Base-by-base conservation (phyloP, 2,329 filamentous ascomycete genomes). In the Gaeumannomyces sp. region DNA sequence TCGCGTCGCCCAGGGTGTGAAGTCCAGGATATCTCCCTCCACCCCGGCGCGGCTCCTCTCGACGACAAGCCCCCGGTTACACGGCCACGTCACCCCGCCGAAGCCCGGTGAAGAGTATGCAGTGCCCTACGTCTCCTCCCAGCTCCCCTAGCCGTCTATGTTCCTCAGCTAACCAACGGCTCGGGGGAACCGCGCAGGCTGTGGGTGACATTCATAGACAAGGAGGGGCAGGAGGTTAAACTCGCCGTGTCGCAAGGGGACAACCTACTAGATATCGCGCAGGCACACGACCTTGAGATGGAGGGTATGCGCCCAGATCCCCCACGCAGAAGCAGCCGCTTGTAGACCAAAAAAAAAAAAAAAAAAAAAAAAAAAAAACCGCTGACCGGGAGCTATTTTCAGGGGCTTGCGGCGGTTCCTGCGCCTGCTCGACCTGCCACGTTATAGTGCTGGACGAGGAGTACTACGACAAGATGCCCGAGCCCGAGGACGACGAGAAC, bases 281-380 rank as follows among this genome's bases (percentile, higher is more conserved):
- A 97, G 76, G 92, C 90, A 60, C 86, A 98, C 76, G 94, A 98
- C 73, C 81, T 99, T 58, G 95, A 99, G 76, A 98, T 99, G 94
- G 95, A 99, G 81, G 93, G 95, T 64, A 60, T 25, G 45, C 6
- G 22, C 45, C 22, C 45, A 2, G 4, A 3, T 7, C 45, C 38
- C 33, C 13, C 13, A 8, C 33, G 4, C 19, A 14, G 38, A 19
- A 45, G 38, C 38, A 45, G 16, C 3, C 16, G 16, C 38, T 45
- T 14, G 14, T 2, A 19, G 38, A 19, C 16, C 3, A 3, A 19
- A 45, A 35, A n/a, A n/a, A n/a, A n/a, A n/a, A n/a, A n/a, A n/a
- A n/a, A 8, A 8, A 31, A 31, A n/a, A n/a, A n/a, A 8, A 8
- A 31, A 31, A 31, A 31, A 8, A 31, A 31, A 31, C 29, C 38